Evolutionary conservation across 1,284 basidiomycete species (phyloP).

Genomic region (Apiotrichum mycotoxinovorans): DNA sequence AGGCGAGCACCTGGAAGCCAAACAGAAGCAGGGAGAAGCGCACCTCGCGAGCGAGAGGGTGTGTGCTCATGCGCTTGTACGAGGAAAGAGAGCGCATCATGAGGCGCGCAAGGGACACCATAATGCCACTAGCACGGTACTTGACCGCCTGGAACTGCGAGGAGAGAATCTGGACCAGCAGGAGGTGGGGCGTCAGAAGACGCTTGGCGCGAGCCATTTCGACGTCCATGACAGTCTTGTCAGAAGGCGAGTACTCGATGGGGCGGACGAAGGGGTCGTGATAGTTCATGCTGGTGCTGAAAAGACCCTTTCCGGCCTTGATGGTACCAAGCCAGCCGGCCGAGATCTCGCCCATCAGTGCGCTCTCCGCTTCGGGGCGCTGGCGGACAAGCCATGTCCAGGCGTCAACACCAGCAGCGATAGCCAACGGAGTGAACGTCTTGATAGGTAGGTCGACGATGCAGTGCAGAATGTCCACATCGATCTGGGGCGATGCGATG

Average conservation of each 20-base stretch:
- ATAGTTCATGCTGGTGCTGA: slow-evolving; percentile 72
- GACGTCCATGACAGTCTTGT: slow-evolving; percentile 77
- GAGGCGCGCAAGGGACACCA: slow-evolving; percentile 78
- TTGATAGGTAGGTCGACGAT: slow-evolving; percentile 85
- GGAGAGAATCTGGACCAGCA: slow-evolving; percentile 84
- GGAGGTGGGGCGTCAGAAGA: slow-evolving; percentile 73
- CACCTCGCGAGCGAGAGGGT: slow-evolving; percentile 83
- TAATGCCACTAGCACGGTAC: slow-evolving; percentile 78
- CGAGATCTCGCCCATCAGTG: slow-evolving; percentile 77
- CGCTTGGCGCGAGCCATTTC: slow-evolving; percentile 67
- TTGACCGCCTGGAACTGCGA: slow-evolving; percentile 91
- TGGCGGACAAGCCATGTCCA: slow-evolving; percentile 97
- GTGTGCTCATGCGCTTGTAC: slow-evolving; percentile 72
- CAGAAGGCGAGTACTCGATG: slow-evolving; percentile 84
- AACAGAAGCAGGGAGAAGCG: slow-evolving; percentile 87
- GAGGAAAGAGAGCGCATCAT: slow-evolving; percentile 72
- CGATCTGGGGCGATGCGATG: slow-evolving; percentile 69
- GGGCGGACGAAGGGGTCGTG: slow-evolving; percentile 82
- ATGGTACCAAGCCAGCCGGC: slow-evolving; percentile 84
- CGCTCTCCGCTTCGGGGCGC: slow-evolving; percentile 69
- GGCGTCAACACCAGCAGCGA: slow-evolving; percentile 83
- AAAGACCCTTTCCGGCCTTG: slow-evolving; percentile 71
- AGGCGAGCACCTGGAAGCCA: slow-evolving; percentile 86
- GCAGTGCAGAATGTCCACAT: slow-evolving; percentile 81
- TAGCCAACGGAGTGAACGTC: slow-evolving; percentile 79